Base-by-base conservation (phyloP, 805 yeast genomes). In the Wickerhamomyces canadensis region DNA sequence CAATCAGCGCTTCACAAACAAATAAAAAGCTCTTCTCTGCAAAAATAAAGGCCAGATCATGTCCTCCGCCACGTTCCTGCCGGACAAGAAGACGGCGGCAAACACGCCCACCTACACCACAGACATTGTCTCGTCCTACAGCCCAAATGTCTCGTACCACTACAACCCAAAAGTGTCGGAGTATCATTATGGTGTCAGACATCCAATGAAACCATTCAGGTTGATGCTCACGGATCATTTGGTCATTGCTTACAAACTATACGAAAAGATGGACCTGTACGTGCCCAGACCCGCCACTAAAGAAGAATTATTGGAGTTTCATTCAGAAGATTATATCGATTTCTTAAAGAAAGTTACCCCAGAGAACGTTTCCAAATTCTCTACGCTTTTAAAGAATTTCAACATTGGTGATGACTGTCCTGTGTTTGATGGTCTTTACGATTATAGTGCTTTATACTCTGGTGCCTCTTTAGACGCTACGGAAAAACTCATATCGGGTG, bases 181-280 rank as follows among this genome's bases (percentile, higher is more conserved):
- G 46, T 89, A 80, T 60, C 96, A 89, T 54, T 89, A 85, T 59
- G 98, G 98, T 14, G 84, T 85, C 2, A 75, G 79, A 42, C 98
- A 91, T 61, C 98, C 98, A n/a, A 91, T 91, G 98, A 91, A 91
- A 59, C 98, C 98, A 13, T 86, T 89, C 60, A 67, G 98, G 47
- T 67, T 93, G 44, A 82, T 88, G 89, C 72, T 91, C 31, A 91
- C 98, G 0, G 97, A 91, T 62, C 96, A 89, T 57, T 65, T 91
- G 43, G 91, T 91, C 36, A 75, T 82, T 24, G 79, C 83, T 12
- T 91, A 93, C 61, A 86, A 86, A 40, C 65, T 91, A 33, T 86
- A 89, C 58, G 87, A 87, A 52, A 73, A 80, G 47, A 86, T 91
- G 96, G 98, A 93, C 55, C 62, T 88, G 21, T 93, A 84, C 60